Evolutionary conservation across 306 rosid genomes (phyloP), one percentile per base, ranked within the genome.

Genomic region (Rosa chinensis): DNA sequence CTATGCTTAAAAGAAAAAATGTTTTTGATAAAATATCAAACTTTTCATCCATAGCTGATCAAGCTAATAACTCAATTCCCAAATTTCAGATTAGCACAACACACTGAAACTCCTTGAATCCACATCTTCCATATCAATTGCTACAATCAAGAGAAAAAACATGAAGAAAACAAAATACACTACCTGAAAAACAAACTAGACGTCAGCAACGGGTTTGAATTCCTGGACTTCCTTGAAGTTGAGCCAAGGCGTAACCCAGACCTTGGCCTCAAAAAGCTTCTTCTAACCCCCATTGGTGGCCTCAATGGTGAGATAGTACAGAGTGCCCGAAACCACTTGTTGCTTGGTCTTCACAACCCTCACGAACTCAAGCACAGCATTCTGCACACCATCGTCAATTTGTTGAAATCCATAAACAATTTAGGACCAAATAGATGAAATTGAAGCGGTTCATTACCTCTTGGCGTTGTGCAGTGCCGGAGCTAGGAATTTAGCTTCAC

Each of bases 191-290:
- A 44, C 10, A 44, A 44, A 44, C 47, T 44, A 44, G 47, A 44
- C 47, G 11, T 81, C 92, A 69, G 82, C 91, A 40, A 84, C 86
- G 70, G 66, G 90, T 87, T 89, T 90, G 83, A 95, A 95, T 78
- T 90, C 98, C 73, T 87, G 89, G 13, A 91, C 86, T 74, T 93
- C 88, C 78, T 93, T 95, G 70, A 90, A 93, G 83, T 86, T 87
- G 86, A 90, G 1, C 99, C 99, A 95, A 12, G 89, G 92, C 83
- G 91, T 95, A 59, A 91, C 97, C 99, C 99, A 95, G 23, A 95
- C 75, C 88, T 90, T 89, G 74, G 97, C 98, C 72, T 93, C 91
- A 70, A 90, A 95, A 40, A 91, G 76, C 89, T 90, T 89, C 85
- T 85, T 92, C 90, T 87, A 73, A 2, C 97, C 99, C 0, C 79